Evolutionary conservation across 1,284 basidiomycete genomes (phyloP).

Genomic region (Trichosporon sp.): DNA sequence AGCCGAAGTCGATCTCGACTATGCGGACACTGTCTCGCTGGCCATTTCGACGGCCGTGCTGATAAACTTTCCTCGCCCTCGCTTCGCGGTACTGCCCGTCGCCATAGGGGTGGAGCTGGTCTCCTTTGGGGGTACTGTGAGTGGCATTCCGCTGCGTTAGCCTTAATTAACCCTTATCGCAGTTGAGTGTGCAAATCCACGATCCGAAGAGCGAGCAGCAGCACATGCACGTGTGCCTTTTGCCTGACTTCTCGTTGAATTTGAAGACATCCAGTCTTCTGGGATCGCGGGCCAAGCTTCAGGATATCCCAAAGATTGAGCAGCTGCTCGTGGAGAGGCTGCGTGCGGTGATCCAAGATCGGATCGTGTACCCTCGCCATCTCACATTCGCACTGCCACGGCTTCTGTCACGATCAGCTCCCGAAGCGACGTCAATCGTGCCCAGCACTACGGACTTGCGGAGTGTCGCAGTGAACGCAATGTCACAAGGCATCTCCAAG

Average conservation of each 20-base stretch:
- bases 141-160: conserved; percentile 13
- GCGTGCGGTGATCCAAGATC: conserved; percentile 51
- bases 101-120: conserved; percentile 53
- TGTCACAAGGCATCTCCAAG: conserved; percentile 12
- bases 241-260: conserved; percentile 56
- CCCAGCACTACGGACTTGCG: conserved; percentile 13
- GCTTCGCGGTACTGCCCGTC: conserved; percentile 56
- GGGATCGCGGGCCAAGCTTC: conserved; percentile 55
- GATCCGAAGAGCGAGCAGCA: conserved; percentile 36
- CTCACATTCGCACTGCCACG: conserved; percentile 49
- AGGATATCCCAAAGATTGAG: conserved; percentile 58
- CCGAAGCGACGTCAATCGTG: conserved; percentile 4
- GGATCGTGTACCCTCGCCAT: conserved; percentile 52
- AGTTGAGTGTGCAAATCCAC: conserved; percentile 43
- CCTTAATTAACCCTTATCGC: conserved; percentile 5
- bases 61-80: conserved; percentile 54
- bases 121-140: conserved; percentile 53
- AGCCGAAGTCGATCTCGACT: conserved; percentile 56
- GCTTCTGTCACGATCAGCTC: conserved; percentile 29
- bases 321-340: conserved; percentile 54
- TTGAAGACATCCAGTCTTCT: conserved; percentile 53
- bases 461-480: conserved; percentile 3
- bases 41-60: conserved; percentile 55
- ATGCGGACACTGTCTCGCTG: conserved; percentile 52
- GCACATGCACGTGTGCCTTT: conserved; percentile 52